Base-by-base conservation (phyloP, 2,329 filamentous ascomycete species). In the Cercospora beticola region DNA sequence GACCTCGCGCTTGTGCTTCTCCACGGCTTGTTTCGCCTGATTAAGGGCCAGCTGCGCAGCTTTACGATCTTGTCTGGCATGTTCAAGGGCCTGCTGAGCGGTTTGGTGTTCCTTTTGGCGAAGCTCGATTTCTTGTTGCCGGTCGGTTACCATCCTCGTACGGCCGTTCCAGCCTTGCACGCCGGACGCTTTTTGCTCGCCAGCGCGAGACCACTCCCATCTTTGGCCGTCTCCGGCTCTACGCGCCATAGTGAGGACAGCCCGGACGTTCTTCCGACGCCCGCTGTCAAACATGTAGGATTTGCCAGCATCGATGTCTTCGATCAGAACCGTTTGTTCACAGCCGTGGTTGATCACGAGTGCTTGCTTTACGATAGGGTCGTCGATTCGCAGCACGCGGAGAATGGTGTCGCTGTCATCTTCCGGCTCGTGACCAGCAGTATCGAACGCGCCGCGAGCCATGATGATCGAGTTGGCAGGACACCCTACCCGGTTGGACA, bases 281-380 rank as follows among this genome's bases (percentile, higher is more conserved):
- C 49, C 81, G 5, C 62, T 64, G 23, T 83, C 84, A 64, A 90
- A 88, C 86, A 97, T 92, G 57, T 92, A 86, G 4, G 84, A 81
- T 54, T 90, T 84, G 0, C 90, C 95, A 66, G 92, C 86, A 1
- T 84, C 79, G 30, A 91, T 84, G 31, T 90, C 84, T 65, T 89
- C 84, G 64, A 97, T 88, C 0, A 99, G 83, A 5, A 97, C 87
- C 7, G 90, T 88, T 78, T 97, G 94, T 70, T 99, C 95, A 63
- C 97, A 92, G 6, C 83, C 81, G 73, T 93, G 86, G 70, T 89
- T 90, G 77, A 98, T 95, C 75, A 99, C 90, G 58, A 98, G 83
- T 68, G 93, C 90, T 69, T 93, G 91, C 61, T 89, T 89, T 21
- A 97, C 90, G 54, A 91, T 81, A 21, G 91, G 87, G 72, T 94